Evolutionary conservation across 768 basidiomycete species (phyloP), one percentile per base, ranked within the genome.

Genomic region (Termitomyces sp.): DNA sequence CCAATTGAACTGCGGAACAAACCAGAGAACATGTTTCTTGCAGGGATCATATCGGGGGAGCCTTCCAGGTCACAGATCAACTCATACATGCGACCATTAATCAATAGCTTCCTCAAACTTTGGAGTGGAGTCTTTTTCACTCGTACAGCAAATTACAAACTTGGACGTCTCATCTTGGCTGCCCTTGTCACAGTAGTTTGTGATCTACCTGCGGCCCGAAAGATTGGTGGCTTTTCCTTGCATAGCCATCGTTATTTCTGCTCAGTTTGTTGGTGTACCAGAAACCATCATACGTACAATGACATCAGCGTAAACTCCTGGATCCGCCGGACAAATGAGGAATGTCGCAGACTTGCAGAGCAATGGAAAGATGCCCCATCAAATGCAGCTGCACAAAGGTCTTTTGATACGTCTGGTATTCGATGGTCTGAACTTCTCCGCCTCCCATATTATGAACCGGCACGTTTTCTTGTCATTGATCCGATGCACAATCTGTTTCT

Each of bases 141-240:
- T 5, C 35, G 40, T 3, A 63, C 64, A 13, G 46, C 40, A 16
- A 38, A 38, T 4, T 38, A 57, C 14, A 4, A 50, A 0, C 2
- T 32, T n/a, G 62, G 66, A 2, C 62, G 51, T 0, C 40, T 61
- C 3, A 40, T 70, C 1, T 44, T 55, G 2, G 43, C 54, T 32
- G 32, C 32, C 32, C 32, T 32, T 32, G 32, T 32, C 6, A 7
- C 6, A 1, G 32, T 32, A 5, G 55, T 72, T 7, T 64, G 74
- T 26, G 72, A 77, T 59, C 64, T 75, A 1, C 67, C 68, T 2
- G 71, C 70, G 4, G 67, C 64, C 5, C 55, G 63, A 9, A 72
- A 74, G 4, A 23, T 38, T 38, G 14, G 36, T 5, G 36, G 36
- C 14, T 38, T 38, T 16, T 1, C 36, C 2, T 38, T 14, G 0